Evolutionary conservation across 2,329 filamentous ascomycete genomes (phyloP).

Genomic region (Xylariaceae sp.): DNA sequence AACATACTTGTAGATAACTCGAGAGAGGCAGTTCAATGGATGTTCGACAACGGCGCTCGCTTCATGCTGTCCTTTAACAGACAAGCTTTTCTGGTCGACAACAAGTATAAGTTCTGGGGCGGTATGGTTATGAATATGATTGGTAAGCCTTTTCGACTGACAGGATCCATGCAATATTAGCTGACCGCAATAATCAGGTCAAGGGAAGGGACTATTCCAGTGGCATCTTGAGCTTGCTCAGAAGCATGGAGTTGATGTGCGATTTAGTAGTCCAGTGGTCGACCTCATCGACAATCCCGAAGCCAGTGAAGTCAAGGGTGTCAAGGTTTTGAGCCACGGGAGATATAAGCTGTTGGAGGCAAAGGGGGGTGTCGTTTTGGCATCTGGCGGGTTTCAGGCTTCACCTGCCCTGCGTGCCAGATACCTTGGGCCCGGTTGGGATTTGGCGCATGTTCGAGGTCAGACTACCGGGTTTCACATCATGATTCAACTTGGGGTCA

Average conservation of each 20-base stretch:
- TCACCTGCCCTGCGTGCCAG: conserved; percentile 52
- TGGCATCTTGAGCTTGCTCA: conserved; percentile 17
- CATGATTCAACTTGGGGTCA: no score
- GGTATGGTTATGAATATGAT: conserved; percentile 46
- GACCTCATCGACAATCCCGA: conserved; percentile 12
- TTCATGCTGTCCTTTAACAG: conserved; percentile 61
- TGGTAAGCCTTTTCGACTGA: conserved; percentile 1
- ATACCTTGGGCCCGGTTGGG: conserved; percentile 56
- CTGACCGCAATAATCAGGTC: conserved; percentile 8
- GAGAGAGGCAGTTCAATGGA: conserved; percentile 49
- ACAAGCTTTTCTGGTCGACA: conserved; percentile 61
- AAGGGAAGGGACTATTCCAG: conserved; percentile 20
- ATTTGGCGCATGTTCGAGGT: conserved; percentile 56
- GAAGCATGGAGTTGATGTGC: conserved; percentile 10
- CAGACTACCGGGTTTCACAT: no score
- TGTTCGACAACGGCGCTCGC: conserved; percentile 47
- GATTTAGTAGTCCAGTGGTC: conserved; percentile 12
- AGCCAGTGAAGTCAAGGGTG: conserved; percentile 15
- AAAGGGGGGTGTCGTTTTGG: conserved; percentile 40
- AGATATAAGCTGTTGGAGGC: conserved; percentile 23
- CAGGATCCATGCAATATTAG: background rate
- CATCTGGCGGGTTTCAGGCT: conserved; percentile 62
- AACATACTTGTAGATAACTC: conserved; percentile 47
- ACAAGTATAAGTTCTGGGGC: conserved; percentile 62
- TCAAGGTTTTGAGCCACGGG: conserved; percentile 10